phyloP scores from a whole-genome alignment of 208 protist species.

The Crithidia expoeki region DNA sequence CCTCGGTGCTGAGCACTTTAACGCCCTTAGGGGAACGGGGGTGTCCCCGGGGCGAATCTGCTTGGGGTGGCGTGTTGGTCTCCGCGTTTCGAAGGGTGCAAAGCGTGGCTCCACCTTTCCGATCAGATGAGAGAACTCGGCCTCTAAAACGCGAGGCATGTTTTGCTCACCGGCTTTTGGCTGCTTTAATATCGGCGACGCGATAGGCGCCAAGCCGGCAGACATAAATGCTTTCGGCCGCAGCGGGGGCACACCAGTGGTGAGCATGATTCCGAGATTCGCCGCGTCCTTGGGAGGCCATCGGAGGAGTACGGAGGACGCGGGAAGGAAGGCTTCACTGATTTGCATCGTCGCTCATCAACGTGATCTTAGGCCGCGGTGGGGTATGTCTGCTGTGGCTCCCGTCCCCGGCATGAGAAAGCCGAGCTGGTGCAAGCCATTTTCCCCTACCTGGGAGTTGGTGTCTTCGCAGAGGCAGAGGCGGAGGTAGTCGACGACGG shows the following conservation, averaged over 20 bases:
- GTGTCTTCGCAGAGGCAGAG: constrained; percentile 61
- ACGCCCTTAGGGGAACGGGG: constrained; percentile 52
- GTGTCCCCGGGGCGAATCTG: constrained; percentile 42
- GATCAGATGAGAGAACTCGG: constrained; percentile 63
- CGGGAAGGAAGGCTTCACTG: background rate
- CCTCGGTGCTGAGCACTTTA: constrained; percentile 55
- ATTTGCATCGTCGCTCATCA: too few relatives aligned
- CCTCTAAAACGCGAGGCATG: constrained; percentile 44
- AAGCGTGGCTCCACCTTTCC: constrained; percentile 62
- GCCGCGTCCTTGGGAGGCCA: constrained; percentile 34
- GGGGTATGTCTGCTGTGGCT: constrained; percentile 45
- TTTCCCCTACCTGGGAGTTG: constrained; percentile 62
- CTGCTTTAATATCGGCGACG: constrained; percentile 14
- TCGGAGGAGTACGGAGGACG: constrained; percentile 14
- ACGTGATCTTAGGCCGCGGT: constrained; percentile 34
- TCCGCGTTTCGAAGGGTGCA: constrained; percentile 56
- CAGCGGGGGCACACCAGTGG: constrained; percentile 31
- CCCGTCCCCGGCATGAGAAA: constrained; percentile 61
- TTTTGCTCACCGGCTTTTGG: constrained; percentile 27
- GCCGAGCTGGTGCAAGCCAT: constrained; percentile 69
- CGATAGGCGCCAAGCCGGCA: background rate
- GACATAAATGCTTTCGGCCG: background rate
- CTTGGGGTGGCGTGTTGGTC: constrained; percentile 64
- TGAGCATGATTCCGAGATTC: constrained; percentile 44
- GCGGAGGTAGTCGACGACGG: constrained; percentile 68